Percentiles rank a stretch among this genome's conserved stretches.
Evolutionary conservation across 2,329 filamentous ascomycete species (phyloP).

Genomic region (Aspergillus quadrilineatus): DNA sequence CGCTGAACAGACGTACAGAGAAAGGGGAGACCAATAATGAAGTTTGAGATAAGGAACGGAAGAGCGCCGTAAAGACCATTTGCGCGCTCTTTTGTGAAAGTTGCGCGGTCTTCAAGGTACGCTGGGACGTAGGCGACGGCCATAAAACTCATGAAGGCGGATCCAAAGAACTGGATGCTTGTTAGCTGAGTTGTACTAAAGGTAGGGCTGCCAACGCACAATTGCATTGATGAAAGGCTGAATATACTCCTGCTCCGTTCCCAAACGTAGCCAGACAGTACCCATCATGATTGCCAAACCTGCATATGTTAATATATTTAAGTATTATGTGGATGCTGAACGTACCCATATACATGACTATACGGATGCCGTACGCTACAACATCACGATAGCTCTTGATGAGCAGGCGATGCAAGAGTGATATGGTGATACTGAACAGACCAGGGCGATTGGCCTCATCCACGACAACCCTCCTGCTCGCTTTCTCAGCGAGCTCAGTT

Average conservation of each 20-base stretch:
- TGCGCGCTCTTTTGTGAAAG: conserved; percentile 72
- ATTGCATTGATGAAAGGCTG: conserved; percentile 81
- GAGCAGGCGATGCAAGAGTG: conserved; percentile 73
- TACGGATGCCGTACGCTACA: conserved; percentile 77
- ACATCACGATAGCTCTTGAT: conserved; percentile 84
- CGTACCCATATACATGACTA: conserved; percentile 73
- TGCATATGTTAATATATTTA: conserved; percentile 12
- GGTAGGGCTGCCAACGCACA: conserved; percentile 33
- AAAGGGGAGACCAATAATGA: conserved; percentile 77
- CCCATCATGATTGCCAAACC: conserved; percentile 82
- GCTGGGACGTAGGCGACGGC: conserved; percentile 81
- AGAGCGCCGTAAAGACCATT: conserved; percentile 78
- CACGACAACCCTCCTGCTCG: conserved; percentile 14
- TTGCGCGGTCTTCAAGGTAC: conserved; percentile 74
- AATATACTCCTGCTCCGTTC: conserved; percentile 68
- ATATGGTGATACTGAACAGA: conserved; percentile 54
- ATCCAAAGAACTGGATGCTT: conserved; percentile 60
- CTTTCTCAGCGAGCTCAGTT: conserved; percentile 27
- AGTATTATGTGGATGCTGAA: neutral
- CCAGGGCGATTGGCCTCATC: conserved; percentile 42
- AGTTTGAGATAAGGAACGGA: conserved; percentile 74
- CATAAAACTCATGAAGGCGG: conserved; percentile 77
- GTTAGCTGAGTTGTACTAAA: neutral
- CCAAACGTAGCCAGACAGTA: conserved; percentile 77
- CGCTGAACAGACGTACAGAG: conserved; percentile 52